These are phyloP conservation scores for Ophiognomonia clavigignenti-juglandacearum DNA, from an alignment of 2,329 filamentous ascomycete species.

Conservation along the genomic window DNA sequence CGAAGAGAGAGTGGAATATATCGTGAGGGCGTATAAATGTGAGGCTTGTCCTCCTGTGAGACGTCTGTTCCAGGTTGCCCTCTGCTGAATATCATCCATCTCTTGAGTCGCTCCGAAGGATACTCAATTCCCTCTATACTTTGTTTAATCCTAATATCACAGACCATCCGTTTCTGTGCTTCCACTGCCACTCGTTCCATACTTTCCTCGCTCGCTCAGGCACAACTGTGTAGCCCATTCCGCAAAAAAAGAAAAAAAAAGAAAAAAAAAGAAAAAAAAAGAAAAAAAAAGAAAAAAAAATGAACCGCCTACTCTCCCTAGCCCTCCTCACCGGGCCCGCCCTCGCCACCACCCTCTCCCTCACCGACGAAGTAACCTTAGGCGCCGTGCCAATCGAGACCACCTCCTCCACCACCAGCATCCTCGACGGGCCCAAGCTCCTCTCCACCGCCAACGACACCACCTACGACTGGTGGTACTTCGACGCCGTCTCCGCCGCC, in stretches of 20 bases:
- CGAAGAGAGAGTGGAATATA: no score
- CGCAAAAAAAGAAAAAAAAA: no score
- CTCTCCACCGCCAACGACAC: background rate
- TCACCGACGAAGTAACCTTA: background rate
- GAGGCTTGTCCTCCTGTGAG: no score
- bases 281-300: background rate
- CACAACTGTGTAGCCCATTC: no score
- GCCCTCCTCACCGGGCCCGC: background rate
- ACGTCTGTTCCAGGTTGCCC: no score
- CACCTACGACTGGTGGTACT: slow-evolving; percentile 10
- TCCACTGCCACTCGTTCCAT: background rate
- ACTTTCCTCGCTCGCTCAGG: background rate
- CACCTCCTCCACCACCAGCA: background rate
- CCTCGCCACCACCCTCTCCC: background rate
- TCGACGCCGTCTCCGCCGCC: slow-evolving; percentile 10
- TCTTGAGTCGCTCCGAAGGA: no score
- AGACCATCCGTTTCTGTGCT: no score
- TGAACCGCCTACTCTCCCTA: background rate
- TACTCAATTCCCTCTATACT: no score
- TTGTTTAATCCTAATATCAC: no score
- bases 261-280: background rate
- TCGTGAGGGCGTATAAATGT: no score
- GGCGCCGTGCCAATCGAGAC: background rate
- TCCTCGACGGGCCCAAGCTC: background rate
- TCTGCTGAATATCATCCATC: no score